Conservation (phyloP, 2,329 filamentous ascomycete species). For the Cytospora schulzeri region DNA sequence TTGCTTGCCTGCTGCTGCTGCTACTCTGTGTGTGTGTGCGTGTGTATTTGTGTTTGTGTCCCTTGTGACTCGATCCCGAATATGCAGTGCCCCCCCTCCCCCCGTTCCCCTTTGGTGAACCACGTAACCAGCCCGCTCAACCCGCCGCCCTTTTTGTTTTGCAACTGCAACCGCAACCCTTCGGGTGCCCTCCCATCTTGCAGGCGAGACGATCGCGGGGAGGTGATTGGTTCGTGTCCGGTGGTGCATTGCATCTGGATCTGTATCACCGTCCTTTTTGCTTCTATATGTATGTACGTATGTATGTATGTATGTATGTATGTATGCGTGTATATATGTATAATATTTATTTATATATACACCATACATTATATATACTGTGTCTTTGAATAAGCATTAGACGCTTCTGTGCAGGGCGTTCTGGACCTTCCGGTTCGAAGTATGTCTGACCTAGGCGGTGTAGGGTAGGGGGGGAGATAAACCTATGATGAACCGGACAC, state of each 20-base stretch:
- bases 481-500: no score
- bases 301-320: not conserved
- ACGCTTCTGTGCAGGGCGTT: no score
- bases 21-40: constrained; percentile 4
- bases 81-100: no score
- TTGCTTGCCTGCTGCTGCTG: constrained; percentile 8
- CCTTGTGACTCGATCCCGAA: constrained; percentile 10
- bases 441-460: no score
- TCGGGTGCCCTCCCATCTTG: constrained; percentile 24
- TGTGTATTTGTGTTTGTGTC: not conserved
- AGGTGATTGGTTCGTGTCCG: not conserved
- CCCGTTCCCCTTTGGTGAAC: not conserved
- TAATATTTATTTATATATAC: no score
- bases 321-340: not conserved
- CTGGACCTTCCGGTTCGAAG: no score
- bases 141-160: no score
- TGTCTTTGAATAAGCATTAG: no score
- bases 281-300: not conserved
- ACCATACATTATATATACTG: not conserved
- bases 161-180: not conserved
- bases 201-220: not conserved
- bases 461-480: no score
- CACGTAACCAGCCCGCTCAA: no score
- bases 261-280: not conserved
- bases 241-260: not conserved